These are phyloP conservation scores for Leucoagaricus sp. DNA, from an alignment of 1,284 basidiomycete genomes.

Conservation along the genomic window DNA sequence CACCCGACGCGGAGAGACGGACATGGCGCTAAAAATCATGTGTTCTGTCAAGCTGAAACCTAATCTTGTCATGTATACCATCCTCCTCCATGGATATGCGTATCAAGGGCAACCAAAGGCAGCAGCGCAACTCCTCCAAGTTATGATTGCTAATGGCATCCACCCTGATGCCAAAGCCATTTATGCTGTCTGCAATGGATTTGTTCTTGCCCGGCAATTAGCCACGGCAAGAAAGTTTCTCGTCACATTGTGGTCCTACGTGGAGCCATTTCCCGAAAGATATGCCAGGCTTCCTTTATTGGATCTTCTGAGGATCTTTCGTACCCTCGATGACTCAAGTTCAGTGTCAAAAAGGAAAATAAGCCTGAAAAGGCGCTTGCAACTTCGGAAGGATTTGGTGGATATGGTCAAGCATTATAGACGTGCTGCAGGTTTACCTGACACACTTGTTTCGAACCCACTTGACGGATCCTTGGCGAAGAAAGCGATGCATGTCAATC, in stretches of 20 bases:
- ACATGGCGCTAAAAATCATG: constrained; percentile 53
- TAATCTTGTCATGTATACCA: constrained; percentile 70
- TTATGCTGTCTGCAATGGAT: constrained; percentile 68
- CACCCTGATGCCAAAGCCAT: constrained; percentile 68
- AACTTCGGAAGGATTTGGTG: not conserved
- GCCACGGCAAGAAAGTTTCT: constrained; percentile 53
- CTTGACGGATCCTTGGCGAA: not conserved
- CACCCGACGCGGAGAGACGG: constrained; percentile 51
- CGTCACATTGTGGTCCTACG: constrained; percentile 61
- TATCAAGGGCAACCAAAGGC: constrained; percentile 52
- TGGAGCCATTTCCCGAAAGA: constrained; percentile 60
- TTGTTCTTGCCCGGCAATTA: constrained; percentile 55
- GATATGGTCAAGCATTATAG: not conserved
- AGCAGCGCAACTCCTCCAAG: constrained; percentile 56
- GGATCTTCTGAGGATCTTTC: constrained; percentile 46
- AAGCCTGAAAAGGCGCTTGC: not conserved
- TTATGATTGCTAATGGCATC: constrained; percentile 62
- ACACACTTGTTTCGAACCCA: not conserved
- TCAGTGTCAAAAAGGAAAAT: not conserved
- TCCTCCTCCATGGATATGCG: constrained; percentile 67
- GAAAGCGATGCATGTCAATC: not conserved
- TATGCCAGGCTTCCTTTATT: constrained; percentile 42
- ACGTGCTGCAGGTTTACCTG: constrained; percentile 1
- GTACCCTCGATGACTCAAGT: constrained; percentile 33
- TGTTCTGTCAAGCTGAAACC: constrained; percentile 53